Percentiles rank a stretch among this genome's conserved stretches.
These are phyloP conservation scores for Sonneratia caseolaris DNA, from an alignment of 345 rosid genomes.

Conservation along the genomic window DNA sequence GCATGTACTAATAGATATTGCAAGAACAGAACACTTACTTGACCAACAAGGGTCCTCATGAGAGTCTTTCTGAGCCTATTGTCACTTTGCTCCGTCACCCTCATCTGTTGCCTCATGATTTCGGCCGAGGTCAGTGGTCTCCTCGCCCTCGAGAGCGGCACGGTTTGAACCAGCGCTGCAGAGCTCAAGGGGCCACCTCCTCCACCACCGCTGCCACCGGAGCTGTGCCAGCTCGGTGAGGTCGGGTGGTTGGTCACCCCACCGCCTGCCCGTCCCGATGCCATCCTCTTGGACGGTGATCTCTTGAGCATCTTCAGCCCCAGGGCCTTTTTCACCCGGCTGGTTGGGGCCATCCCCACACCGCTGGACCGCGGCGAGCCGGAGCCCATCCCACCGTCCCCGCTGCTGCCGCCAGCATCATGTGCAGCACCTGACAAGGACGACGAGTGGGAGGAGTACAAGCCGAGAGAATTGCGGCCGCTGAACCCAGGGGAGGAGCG, in stretches of 20 bases:
- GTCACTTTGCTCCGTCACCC: conserved; percentile 86
- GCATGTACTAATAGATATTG: no score
- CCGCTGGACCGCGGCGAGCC: conserved; percentile 22
- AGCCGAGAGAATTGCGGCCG: conserved; percentile 52
- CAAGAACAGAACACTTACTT: conserved; percentile 34
- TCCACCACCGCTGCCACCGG: not conserved
- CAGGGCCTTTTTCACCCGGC: conserved; percentile 64
- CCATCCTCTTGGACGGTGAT: conserved; percentile 75
- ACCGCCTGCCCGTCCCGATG: conserved; percentile 9
- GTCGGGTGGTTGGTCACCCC: conserved; percentile 29
- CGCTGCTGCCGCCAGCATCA: conserved; percentile 19
- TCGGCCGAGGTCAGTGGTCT: conserved; percentile 88
- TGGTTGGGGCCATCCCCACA: conserved; percentile 67
- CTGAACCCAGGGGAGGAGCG: conserved; percentile 85
- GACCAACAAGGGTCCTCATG: conserved; percentile 93
- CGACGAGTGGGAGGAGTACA: not conserved
- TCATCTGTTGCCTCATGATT: conserved; percentile 94
- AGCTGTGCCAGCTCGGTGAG: conserved; percentile 35
- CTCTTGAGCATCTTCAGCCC: conserved; percentile 73
- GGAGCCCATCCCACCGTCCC: conserved; percentile 14
- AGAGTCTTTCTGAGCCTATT: conserved; percentile 80
- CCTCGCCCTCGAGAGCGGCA: conserved; percentile 47
- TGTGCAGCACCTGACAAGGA: conserved; percentile 14
- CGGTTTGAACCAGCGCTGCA: conserved; percentile 12
- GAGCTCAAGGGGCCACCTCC: conserved; percentile 21